These are phyloP conservation scores for Penicillium sp. DNA, from an alignment of 2,329 filamentous ascomycete species.

Conservation along the genomic window DNA sequence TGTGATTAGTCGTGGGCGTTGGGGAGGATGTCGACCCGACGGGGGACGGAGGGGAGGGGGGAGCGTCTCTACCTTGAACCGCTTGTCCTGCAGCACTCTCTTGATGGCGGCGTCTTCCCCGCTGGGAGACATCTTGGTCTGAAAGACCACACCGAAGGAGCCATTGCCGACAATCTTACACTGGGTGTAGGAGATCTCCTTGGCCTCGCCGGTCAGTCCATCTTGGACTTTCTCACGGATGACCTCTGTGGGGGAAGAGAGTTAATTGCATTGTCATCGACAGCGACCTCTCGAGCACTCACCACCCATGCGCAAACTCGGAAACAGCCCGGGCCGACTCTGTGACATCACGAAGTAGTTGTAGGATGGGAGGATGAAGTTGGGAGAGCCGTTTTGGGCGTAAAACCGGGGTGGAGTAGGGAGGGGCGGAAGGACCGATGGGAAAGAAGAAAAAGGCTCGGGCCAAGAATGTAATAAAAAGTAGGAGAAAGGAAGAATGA, in stretches of 20 bases:
- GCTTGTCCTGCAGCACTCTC: slow-evolving; percentile 96
- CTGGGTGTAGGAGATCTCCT: slow-evolving; percentile 96
- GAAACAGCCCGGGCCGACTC: slow-evolving; percentile 87
- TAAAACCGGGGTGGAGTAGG: slow-evolving; percentile 31
- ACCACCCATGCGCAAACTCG: slow-evolving; percentile 95
- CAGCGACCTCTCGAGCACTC: slow-evolving; percentile 45
- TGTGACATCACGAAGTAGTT: slow-evolving; percentile 69
- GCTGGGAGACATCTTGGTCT: slow-evolving; percentile 96
- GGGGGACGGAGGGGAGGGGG: too few species aligned
- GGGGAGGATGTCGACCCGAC: too few species aligned
- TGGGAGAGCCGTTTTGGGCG: slow-evolving; percentile 58
- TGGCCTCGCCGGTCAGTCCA: slow-evolving; percentile 92
- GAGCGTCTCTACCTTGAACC: slow-evolving; percentile 78
- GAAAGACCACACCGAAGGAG: slow-evolving; percentile 97
- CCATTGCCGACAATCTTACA: slow-evolving; percentile 99
- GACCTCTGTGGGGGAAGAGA: slow-evolving; percentile 65
- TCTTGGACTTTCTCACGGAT: slow-evolving; percentile 99
- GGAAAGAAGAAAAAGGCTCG: slow-evolving; percentile 37
- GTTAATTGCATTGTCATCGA: background rate
- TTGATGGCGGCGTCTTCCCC: slow-evolving; percentile 99
- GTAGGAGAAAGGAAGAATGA: slow-evolving; percentile 19
- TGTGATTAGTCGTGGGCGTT: background rate
- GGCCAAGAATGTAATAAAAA: slow-evolving; percentile 36
- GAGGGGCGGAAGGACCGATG: slow-evolving; percentile 39
- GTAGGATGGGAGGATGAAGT: slow-evolving; percentile 21